Base-by-base conservation (phyloP, 495 filamentous ascomycete species). In the Tuber brumale region DNA sequence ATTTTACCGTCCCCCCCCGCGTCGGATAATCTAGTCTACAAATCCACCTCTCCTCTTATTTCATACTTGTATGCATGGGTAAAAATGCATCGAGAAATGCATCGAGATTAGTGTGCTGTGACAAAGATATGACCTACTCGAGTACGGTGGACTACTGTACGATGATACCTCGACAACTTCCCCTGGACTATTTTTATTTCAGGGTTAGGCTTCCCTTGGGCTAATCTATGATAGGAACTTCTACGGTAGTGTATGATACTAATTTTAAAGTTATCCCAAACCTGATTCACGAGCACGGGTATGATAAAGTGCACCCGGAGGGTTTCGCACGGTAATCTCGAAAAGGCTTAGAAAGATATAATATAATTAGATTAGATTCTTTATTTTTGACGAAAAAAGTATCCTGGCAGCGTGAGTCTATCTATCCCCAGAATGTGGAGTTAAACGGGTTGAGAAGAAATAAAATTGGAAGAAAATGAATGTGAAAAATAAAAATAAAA, bases 301-400 rank as follows among this genome's bases (percentile, higher is more conserved):
- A 61, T 27, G 8, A 27, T 61, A 61, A 10, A 27, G 51, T 4
- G 51, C 51, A 31, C n/a, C n/a, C 51, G 51, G n/a, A 27, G 51
- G 27, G 48, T 8, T 57, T n/a, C n/a, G 1, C 7, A 57, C 23
- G 8, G n/a, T 31, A 31, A 14, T n/a, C 51, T 27, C 51, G n/a
- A 61, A 61, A 3, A n/a, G n/a, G 51, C 27, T 61, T 61, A 61
- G 51, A 61, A 61, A 31, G n/a, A 27, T 14, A 27, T 61, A 61
- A 46, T 46, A 46, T 46, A 23, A 61, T 61, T 61, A 61, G n/a
- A 61, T 61, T 61, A 61, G 12, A 4, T 61, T 61, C 51, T 61
- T 61, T 61, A 61, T 61, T 61, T 61, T 61, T 61, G 10, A 57
- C 48, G n/a, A 57, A 61, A 61, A 61, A 27, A 14, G 51, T 66